A percentile compares a stretch with the other conserved stretches of the same genome.
These are phyloP conservation scores for Termitomyces titanicus DNA, from an alignment of 768 basidiomycete genomes.

Conservation along the genomic window DNA sequence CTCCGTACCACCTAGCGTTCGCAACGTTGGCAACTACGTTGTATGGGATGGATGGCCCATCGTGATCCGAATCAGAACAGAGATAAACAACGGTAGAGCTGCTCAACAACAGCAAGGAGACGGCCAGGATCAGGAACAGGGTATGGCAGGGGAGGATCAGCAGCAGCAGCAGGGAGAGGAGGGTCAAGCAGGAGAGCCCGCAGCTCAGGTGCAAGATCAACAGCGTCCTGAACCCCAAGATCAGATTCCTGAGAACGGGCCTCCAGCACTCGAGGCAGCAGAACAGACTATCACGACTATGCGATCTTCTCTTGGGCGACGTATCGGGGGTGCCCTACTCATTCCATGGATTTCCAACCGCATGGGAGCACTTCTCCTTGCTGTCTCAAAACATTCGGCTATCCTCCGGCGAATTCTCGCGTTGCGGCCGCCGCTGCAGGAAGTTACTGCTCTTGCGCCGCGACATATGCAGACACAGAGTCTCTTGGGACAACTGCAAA, in stretches of 20 bases:
- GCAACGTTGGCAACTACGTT: slow-evolving; percentile 17
- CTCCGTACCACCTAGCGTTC: slow-evolving; percentile 27
- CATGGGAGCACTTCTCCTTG: slow-evolving; percentile 61
- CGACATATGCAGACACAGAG: slow-evolving; percentile 4
- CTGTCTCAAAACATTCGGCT: slow-evolving; percentile 43
- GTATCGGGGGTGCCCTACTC: slow-evolving; percentile 66
- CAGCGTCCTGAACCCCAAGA: slow-evolving; percentile 17
- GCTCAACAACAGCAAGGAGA: slow-evolving; percentile 4
- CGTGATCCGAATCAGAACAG: slow-evolving; percentile 33
- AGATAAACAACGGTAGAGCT: slow-evolving; percentile 16
- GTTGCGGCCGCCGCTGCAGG: slow-evolving; percentile 21
- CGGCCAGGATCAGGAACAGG: slow-evolving; percentile 16
- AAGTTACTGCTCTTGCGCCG: slow-evolving; percentile 10
- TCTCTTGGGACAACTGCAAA: slow-evolving; percentile 22
- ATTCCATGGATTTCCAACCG: slow-evolving; percentile 61
- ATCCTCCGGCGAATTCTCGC: slow-evolving; percentile 39
- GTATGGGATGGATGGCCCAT: slow-evolving; percentile 26
- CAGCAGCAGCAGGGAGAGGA: slow-evolving; percentile 15
- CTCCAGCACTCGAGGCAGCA: slow-evolving; percentile 43
- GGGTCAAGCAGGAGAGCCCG: slow-evolving; percentile 13
- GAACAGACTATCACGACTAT: slow-evolving; percentile 57
- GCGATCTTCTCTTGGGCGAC: slow-evolving; percentile 57
- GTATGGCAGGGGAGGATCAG: slow-evolving; percentile 15
- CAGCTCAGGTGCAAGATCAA: slow-evolving; percentile 20
- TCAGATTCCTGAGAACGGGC: slow-evolving; percentile 25